Evolutionary conservation across 1,139 yeast species (phyloP).

Genomic region (Yamadazyma sp.): DNA sequence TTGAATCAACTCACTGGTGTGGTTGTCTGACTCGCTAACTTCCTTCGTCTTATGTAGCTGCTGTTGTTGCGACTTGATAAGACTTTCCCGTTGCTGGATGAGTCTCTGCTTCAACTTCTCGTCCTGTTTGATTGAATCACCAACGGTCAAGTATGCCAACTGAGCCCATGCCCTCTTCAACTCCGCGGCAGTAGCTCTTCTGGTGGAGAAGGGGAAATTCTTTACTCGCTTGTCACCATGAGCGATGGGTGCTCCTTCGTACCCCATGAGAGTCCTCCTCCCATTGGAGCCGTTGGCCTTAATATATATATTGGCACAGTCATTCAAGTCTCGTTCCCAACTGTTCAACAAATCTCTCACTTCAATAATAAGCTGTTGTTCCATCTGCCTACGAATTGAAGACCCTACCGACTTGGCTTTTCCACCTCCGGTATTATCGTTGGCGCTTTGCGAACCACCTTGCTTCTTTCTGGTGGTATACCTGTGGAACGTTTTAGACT

Average conservation of each 20-base stretch:
- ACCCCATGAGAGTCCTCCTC: slow-evolving; percentile 65
- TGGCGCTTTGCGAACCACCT: slow-evolving; percentile 95
- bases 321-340: slow-evolving; percentile 63
- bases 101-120: slow-evolving; percentile 24
- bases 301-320: slow-evolving; percentile 71
- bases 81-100: slow-evolving; percentile 24
- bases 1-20: slow-evolving; percentile 56
- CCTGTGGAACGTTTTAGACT: slow-evolving; percentile 86
- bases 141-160: slow-evolving; percentile 58
- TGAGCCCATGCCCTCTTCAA: slow-evolving; percentile 83
- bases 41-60: slow-evolving; percentile 22
- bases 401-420: slow-evolving; percentile 98
- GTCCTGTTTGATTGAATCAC: slow-evolving; percentile 55
- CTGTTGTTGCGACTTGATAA: slow-evolving; percentile 17
- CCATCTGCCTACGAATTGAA: slow-evolving; percentile 83
- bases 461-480: slow-evolving; percentile 96
- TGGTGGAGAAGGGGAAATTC: slow-evolving; percentile 84
- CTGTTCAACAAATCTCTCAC: slow-evolving; percentile 62
- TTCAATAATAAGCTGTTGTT: slow-evolving; percentile 77
- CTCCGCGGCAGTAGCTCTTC: slow-evolving; percentile 82
- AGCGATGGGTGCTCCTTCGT: slow-evolving; percentile 52
- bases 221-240: slow-evolving; percentile 59
- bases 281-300: slow-evolving; percentile 80
- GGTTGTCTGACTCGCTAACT: slow-evolving; percentile 39
- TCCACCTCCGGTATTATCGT: slow-evolving; percentile 85